phyloP scores from a whole-genome alignment of 2,329 filamentous ascomycete genomes.

The Stagonosporopsis vannaccii region DNA sequence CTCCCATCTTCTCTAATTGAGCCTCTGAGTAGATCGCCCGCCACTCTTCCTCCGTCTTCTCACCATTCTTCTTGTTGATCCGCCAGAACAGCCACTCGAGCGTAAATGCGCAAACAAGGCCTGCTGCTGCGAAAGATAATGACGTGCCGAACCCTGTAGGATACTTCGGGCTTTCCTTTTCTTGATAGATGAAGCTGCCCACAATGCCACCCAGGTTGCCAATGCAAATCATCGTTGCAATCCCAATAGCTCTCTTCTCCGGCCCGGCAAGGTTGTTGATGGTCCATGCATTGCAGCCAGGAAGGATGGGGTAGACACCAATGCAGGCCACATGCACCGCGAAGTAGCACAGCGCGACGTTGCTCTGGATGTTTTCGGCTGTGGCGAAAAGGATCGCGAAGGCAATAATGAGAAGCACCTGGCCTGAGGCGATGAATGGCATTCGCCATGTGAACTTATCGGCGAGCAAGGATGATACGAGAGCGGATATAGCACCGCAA shows the following conservation, averaged over 20 bases:
- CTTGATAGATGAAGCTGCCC: slow-evolving; percentile 42
- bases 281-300: slow-evolving; percentile 35
- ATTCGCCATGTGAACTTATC: slow-evolving; percentile 32
- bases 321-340: slow-evolving; percentile 53
- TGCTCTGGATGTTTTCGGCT: slow-evolving; percentile 47
- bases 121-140: slow-evolving; percentile 33
- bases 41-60: slow-evolving; percentile 45
- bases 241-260: slow-evolving; percentile 35
- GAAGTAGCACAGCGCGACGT: slow-evolving; percentile 54
- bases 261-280: slow-evolving; percentile 35
- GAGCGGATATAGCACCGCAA: slow-evolving; percentile 30
- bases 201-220: slow-evolving; percentile 38
- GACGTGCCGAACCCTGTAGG: slow-evolving; percentile 44
- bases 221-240: slow-evolving; percentile 36
- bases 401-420: slow-evolving; percentile 46
- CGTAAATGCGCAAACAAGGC: slow-evolving; percentile 23
- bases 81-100: slow-evolving; percentile 39
- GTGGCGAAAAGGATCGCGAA: slow-evolving; percentile 53
- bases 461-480: slow-evolving; percentile 24
- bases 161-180: slow-evolving; percentile 42
- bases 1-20: slow-evolving; percentile 48
- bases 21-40: slow-evolving; percentile 45
- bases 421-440: slow-evolving; percentile 28
- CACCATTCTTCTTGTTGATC: slow-evolving; percentile 46
- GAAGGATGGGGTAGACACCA: slow-evolving; percentile 38